Evolutionary conservation across 352 stramenopile species (phyloP).

Genomic region (Globisporangium radiosum): DNA sequence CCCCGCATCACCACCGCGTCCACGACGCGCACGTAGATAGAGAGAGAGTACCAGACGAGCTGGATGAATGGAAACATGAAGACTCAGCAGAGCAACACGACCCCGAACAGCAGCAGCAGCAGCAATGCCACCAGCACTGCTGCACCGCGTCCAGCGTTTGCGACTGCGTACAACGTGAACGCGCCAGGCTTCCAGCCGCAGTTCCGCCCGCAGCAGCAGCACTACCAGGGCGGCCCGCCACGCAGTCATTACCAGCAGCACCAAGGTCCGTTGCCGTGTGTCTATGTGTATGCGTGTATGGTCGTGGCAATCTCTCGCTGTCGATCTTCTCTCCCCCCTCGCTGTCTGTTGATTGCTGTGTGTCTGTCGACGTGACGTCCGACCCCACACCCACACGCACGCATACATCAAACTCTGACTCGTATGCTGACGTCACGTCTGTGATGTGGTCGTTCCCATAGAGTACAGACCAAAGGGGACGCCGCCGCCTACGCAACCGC

Average conservation of each 20-base stretch:
- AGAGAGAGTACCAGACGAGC: not conserved
- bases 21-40: not conserved
- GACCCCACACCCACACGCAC: no score
- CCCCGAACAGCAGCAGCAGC: constrained; percentile 14
- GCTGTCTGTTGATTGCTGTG: no score
- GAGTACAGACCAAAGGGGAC: constrained; percentile 17
- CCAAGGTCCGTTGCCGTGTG: constrained; percentile 19
- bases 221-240: constrained; percentile 21
- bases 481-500: constrained; percentile 4
- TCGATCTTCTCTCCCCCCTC: no score
- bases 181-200: constrained; percentile 33
- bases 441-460: not conserved
- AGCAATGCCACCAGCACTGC: constrained; percentile 10
- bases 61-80: constrained; percentile 47
- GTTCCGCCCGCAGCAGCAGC: constrained; percentile 23
- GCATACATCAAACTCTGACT: not conserved
- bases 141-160: constrained; percentile 7
- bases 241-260: constrained; percentile 29
- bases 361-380: no score
- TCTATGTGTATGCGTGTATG: no score
- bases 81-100: constrained; percentile 21
- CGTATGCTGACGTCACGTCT: not conserved
- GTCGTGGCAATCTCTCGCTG: no score
- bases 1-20: no score
- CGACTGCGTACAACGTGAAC: constrained; percentile 24